Evolutionary conservation across 208 protist genomes (phyloP), one percentile per base, ranked within the genome.

Genomic region (Trypanosoma scelopori): DNA sequence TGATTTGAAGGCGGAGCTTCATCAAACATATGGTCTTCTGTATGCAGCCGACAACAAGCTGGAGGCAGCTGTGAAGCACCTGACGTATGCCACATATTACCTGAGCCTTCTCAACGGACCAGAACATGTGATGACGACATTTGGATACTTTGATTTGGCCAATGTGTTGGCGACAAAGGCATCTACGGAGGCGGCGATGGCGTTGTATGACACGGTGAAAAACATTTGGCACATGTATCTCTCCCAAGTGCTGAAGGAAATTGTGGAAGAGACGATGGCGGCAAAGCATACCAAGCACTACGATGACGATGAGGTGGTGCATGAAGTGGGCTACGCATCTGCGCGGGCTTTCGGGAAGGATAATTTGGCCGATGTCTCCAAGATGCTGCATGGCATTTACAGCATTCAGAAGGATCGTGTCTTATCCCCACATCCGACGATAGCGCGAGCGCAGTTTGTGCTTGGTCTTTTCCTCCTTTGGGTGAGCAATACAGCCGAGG

Each of bases 131-230:
- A 74, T 94, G 23, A 96, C 91, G 37, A 86, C 85, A 37, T 96
- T 94, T 71, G 90, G 85, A 46, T 96, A 94, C 74, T 96, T 96
- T 73, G 91, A 96, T 59, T 73, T 96, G 12, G 91, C 81, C 45
- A 96, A 96, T 71, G 87, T 96, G 20, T 94, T 96, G 58, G 85
- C 86, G n/a, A 79, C 91, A 16, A 92, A 93, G 65, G 72, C 84
- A 16, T 78, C 70, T 69, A 94, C 93, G 82, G 85, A 96, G 64
- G 84, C 62, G 22, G 87, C 91, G 0, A 96, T 96, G 91, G 76
- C 86, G 5, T 58, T 93, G 20, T 96, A 96, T 71, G 91, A 96
- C 47, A 84, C 65, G 5, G 84, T 91, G 18, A 94, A 94, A 60
- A 85, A 93, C 45, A 91, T 96, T 25, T 96, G 91, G 88, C 85